Base-by-base conservation (phyloP, 1,284 basidiomycete species). In the Bondarzewia mesenterica region DNA sequence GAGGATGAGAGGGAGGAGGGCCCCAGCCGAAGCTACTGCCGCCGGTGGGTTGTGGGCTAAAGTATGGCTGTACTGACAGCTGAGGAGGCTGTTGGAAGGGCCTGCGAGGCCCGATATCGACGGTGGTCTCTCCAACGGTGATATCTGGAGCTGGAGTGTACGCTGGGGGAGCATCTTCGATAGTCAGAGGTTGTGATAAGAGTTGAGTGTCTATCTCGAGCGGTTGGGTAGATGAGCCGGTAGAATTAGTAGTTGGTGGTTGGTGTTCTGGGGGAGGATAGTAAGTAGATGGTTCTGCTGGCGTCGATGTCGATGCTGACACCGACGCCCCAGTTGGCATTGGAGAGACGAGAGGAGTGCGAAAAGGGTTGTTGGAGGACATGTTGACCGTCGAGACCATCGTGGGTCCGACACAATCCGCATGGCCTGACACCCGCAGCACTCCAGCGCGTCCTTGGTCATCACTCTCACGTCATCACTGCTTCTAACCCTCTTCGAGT, bases 71-170 rank as follows among this genome's bases (percentile, higher is more conserved):
- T n/a, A n/a, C n/a, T n/a, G n/a, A n/a, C 5, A 12, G 37, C 1
- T 39, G 36, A n/a, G 25, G 21, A 27, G 20, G 46, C 12, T 58
- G 64, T 55, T 82, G 80, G 58, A 82, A 86, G 1, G 84, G 82
- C 14, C 82, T 60, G 7, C 64, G 54, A 0, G 85, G 85, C 0
- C 84, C 84, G 25, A 73, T 63, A 52, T 83, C 75, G 5, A 87
- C 54, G 0, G 82, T 77, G 3, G 69, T 63, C 59, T 87, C 85
- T 10, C 82, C 84, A 2, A 72, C 65, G 44, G 61, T 56, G 10
- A 68, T 46, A 48, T 81, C 73, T 1, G 84, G 73, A 3, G 71
- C 57, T 0, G 75, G 67, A 0, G 82, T 82, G 56, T 87, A 87
- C 0, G 82, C 78, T 0, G 85, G 84, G 1, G 83, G 85, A 4